Conservation (phyloP, 495 filamentous ascomycete species). For the Oidiodendron maius region DNA sequence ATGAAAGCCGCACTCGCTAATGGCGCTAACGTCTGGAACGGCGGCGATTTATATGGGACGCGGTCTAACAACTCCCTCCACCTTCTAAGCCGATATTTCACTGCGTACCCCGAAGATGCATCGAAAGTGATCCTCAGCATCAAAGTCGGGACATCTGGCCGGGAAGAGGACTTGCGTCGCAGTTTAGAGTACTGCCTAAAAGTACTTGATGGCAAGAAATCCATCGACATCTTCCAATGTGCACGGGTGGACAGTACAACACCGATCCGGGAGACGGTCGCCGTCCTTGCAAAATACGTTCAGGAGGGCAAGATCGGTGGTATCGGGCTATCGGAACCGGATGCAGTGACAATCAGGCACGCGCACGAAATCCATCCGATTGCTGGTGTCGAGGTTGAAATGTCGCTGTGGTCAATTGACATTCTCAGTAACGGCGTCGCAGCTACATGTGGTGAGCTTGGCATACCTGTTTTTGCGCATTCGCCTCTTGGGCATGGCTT, state of each 20-base stretch:
- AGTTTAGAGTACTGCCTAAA: conserved; percentile 60
- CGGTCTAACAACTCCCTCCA: conserved; percentile 60
- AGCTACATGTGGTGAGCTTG: conserved; percentile 59
- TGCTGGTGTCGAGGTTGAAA: conserved; percentile 68
- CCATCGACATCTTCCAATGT: conserved; percentile 71
- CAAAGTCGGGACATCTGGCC: conserved; percentile 44
- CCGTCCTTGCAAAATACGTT: conserved; percentile 47
- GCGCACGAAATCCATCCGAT: conserved; percentile 65
- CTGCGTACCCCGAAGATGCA: conserved; percentile 56
- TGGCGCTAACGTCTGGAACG: conserved; percentile 72
- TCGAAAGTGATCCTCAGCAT: conserved; percentile 56
- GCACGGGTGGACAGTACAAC: conserved; percentile 62
- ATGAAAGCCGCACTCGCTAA: conserved; percentile 55
- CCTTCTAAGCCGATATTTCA: conserved; percentile 58
- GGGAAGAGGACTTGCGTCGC: conserved; percentile 46
- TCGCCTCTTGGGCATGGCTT: conserved; percentile 18
- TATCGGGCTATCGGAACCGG: conserved; percentile 65
- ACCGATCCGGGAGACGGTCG: conserved; percentile 38
- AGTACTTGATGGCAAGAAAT: conserved; percentile 63
- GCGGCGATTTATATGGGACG: conserved; percentile 70
- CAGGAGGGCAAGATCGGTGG: conserved; percentile 71
- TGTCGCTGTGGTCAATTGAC: too few species aligned
- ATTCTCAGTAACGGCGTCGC: conserved; percentile 75
- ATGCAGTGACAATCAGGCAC: conserved; percentile 64
- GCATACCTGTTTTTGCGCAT: conserved; percentile 60